A percentile compares a stretch with the other conserved stretches of the same genome.
Evolutionary conservation across 2,329 filamentous ascomycete species (phyloP).

Genomic region (Setomelanomma holmii): DNA sequence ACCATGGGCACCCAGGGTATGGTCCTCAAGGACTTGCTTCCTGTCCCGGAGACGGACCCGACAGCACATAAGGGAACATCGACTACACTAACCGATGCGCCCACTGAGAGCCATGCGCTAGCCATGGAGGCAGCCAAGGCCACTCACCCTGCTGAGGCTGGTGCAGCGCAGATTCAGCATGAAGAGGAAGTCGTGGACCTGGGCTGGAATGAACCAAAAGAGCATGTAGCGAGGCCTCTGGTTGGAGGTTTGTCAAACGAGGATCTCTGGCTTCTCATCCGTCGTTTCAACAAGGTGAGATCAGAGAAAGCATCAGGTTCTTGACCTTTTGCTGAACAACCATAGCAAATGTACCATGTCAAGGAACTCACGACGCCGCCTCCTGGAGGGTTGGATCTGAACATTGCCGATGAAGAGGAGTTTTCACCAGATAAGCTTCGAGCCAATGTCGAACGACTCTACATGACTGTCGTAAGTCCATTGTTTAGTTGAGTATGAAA

Average conservation of each 20-base stretch:
- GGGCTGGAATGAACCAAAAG: slow-evolving; percentile 71
- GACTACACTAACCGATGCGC: slow-evolving; percentile 48
- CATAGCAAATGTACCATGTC: slow-evolving; percentile 71
- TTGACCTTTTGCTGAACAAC: slow-evolving; percentile 25
- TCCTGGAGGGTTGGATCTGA: slow-evolving; percentile 76
- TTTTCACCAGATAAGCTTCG: slow-evolving; percentile 86
- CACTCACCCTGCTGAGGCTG: slow-evolving; percentile 45
- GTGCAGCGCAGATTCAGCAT: slow-evolving; percentile 53
- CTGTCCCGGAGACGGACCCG: slow-evolving; percentile 43
- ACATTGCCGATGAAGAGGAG: slow-evolving; percentile 81
- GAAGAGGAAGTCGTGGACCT: slow-evolving; percentile 67
- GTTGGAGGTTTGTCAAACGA: slow-evolving; percentile 75
- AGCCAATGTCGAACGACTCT: slow-evolving; percentile 78
- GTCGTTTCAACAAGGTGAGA: slow-evolving; percentile 74
- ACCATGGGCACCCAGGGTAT: slow-evolving; percentile 40
- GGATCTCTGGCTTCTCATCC: slow-evolving; percentile 73
- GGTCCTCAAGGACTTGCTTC: slow-evolving; percentile 47
- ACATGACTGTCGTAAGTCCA: slow-evolving; percentile 71
- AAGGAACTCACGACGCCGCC: slow-evolving; percentile 68
- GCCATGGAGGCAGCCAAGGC: slow-evolving; percentile 51
- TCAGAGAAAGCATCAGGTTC: neutral
- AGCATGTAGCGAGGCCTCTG: slow-evolving; percentile 64
- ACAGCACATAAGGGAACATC: slow-evolving; percentile 35
- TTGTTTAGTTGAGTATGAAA: neutral
- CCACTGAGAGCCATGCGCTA: slow-evolving; percentile 57